Base-by-base conservation (phyloP, 2,329 filamentous ascomycete genomes). In the Escovopsis weberi region DNA sequence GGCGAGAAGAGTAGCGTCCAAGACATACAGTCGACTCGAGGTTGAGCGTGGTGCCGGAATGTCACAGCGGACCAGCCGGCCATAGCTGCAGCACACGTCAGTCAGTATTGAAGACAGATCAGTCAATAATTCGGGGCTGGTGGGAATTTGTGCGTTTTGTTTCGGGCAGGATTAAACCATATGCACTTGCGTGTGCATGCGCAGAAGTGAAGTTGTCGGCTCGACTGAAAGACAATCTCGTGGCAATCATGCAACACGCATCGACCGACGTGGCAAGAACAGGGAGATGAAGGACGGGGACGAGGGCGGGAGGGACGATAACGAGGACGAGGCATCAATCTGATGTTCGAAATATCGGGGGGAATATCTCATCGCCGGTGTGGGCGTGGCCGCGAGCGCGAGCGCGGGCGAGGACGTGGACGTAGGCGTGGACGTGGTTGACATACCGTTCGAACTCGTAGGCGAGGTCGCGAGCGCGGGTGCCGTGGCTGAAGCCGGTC, bases 381-480 rank as follows among this genome's bases (percentile, higher is more conserved):
- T 42, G 40, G 42, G 43, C 46, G 47, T 58, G 52, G 56, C 54
- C 61, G 66, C 64, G 63, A 56, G 55, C 56, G 59, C 60, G 57
- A 53, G 56, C 57, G 54, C 55, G 55, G 55, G 50, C 55, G 56
- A 55, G 50, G 52, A 40, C 53, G 56, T 54, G 54, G 51, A 48
- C 55, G 59, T 55, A 55, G 56, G 53, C 59, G 59, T 54, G 55
- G 53, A 51, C 61, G 61, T 69, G 67, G 70, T 66, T 73, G 75
- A 94, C 88, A 79, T 94, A 95, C 86, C 89, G 87, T 88, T 96
- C 89, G 84, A 96, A 96, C 76, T 96, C 89, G 84, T 94, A 95
- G 73, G 89, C 87, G 66, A 96, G 85, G 75, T 98, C 88, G 79
- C 91, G 86, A 66, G 91, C 87, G 74, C 91, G 86, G 66, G 89